Evolutionary conservation across 345 rosid genomes (phyloP), one percentile per base, ranked within the genome.

Genomic region (Salix brachista): DNA sequence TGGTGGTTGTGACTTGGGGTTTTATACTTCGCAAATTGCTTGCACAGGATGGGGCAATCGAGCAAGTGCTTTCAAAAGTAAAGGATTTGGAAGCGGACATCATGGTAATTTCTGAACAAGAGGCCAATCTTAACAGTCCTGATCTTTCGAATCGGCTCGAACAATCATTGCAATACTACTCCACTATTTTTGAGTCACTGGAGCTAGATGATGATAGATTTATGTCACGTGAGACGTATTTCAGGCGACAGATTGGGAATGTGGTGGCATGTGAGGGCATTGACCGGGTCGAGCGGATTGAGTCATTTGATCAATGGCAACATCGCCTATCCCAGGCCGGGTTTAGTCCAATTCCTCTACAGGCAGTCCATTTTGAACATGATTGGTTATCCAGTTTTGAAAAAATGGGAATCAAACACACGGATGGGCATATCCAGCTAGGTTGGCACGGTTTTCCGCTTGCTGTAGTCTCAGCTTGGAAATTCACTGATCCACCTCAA

Each of bases 1-100:
- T 92, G 0, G 77, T 94, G 76, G 97, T 94, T 5, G 83, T 94
- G 16, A 94, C 91, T 80, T 94, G 97, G 12, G 85, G 88, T 71
- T 84, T 92, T 85, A 92, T 87, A 84, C 89, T 94, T 46, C 97
- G 92, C 78, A 87, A 78, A 69, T 76, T 94, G 17, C 80, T 89
- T 1, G 90, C 87, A 18, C 74, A 88, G 4, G 30, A 25, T 4
- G 34, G 34, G 6, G 81, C 97, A 0, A 85, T 89, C 61, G 92
- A 88, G 19, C 68, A 79, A 79, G 92, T 91, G 3, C 72, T 52
- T 7, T 52, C 23, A 19, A 52, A 52, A 19, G 3, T 52, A 2
- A 52, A 52, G 58, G 23, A 52, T 12, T 19, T 52, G 8, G 21
- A 7, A 52, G 8, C 23, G 21, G n/a, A 18, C 21, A 18, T 18